These are phyloP conservation scores for Dendrobium chrysotoxum DNA, from an alignment of 106 monocot species.

Conservation along the genomic window DNA sequence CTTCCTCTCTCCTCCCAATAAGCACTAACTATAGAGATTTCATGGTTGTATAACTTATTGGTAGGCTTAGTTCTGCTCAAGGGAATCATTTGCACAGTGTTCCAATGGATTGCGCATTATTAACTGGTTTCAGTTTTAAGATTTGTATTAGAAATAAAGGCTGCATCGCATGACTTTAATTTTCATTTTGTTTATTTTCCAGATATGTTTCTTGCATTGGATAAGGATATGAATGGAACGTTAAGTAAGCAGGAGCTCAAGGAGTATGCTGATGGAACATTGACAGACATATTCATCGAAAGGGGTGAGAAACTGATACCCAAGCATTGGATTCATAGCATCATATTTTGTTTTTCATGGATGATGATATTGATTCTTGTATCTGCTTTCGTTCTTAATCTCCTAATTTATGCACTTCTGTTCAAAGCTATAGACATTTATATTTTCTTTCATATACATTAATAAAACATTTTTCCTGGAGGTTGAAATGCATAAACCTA, in stretches of 20 bases:
- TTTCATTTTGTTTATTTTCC: conserved; percentile 15
- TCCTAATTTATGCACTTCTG: background rate
- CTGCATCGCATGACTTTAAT: background rate
- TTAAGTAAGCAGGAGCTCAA: conserved; percentile 95
- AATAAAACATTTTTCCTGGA: background rate
- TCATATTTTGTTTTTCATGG: no score
- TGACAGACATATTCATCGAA: conserved; percentile 96
- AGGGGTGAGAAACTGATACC: conserved; percentile 52
- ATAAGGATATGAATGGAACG: conserved; percentile 92
- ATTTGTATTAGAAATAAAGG: background rate
- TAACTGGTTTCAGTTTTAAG: background rate
- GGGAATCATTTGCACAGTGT: background rate
- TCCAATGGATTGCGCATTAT: background rate
- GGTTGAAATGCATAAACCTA: background rate
- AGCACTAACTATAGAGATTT: background rate
- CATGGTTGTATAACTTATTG: background rate
- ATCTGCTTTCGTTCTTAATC: background rate
- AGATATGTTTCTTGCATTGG: conserved; percentile 99
- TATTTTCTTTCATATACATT: background rate
- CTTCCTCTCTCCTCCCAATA: background rate
- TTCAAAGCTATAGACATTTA: background rate
- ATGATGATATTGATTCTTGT: no score
- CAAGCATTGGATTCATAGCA: background rate
- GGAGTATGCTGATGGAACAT: conserved; percentile 98
- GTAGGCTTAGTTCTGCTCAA: background rate